A percentile compares a stretch with the other conserved stretches of the same genome.
Conservation (phyloP, 169 alveolate species). For the Eimeria sp. region DNA sequence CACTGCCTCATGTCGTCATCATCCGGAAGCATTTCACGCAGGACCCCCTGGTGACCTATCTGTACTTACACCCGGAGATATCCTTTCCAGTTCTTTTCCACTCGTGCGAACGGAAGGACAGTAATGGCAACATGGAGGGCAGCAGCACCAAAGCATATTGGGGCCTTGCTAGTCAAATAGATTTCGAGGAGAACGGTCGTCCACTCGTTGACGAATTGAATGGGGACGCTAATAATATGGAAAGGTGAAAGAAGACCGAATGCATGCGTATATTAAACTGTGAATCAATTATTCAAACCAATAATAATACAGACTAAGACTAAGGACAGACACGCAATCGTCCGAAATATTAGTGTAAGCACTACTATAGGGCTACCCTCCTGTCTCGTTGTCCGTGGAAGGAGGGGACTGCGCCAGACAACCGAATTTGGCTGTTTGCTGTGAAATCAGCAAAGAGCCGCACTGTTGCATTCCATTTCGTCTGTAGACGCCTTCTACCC, state of each 20-base stretch:
- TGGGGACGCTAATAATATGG: conserved; percentile 17
- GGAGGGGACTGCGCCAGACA: conserved; percentile 49
- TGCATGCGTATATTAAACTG: not conserved
- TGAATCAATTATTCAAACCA: not conserved
- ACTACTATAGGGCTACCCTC: conserved; percentile 47
- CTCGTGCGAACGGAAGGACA: conserved; percentile 1
- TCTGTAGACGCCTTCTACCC: conserved; percentile 61
- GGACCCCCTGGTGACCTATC: conserved; percentile 36
- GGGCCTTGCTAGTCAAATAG: conserved; percentile 28
- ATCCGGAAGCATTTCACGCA: not conserved
- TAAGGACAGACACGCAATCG: conserved; percentile 28
- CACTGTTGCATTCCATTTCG: conserved; percentile 74
- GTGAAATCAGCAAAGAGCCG: conserved; percentile 49
- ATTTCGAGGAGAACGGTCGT: conserved; percentile 44
- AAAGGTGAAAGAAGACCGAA: not conserved
- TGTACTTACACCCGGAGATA: conserved; percentile 4
- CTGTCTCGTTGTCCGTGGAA: conserved; percentile 26
- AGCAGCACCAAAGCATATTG: conserved; percentile 1
- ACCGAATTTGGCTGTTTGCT: conserved; percentile 45
- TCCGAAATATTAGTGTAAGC: not conserved
- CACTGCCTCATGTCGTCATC: conserved; percentile 22
- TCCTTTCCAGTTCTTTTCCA: conserved; percentile 12
- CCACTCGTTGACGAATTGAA: conserved; percentile 42
- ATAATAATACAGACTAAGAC: not conserved
- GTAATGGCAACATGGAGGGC: conserved; percentile 11